Evolutionary conservation across 1,284 basidiomycete genomes (phyloP).

Genomic region (Porphyrellus sp.): DNA sequence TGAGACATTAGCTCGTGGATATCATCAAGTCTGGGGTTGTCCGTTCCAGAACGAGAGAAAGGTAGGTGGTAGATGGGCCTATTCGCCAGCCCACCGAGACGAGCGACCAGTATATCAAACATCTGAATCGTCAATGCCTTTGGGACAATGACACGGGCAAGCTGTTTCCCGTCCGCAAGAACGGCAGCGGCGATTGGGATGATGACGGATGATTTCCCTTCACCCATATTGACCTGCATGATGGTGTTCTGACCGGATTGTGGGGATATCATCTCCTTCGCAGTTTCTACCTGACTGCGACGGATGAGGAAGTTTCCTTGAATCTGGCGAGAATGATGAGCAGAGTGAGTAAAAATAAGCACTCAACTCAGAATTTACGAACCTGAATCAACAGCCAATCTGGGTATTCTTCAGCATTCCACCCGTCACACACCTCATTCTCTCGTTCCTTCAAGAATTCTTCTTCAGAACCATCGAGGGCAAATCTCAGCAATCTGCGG

Average conservation of each 20-base stretch:
- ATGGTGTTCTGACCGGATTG: neutral
- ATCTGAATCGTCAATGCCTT: neutral
- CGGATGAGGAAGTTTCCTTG: neutral
- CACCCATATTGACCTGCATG: neutral
- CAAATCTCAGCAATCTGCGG: neutral
- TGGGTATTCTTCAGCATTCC: neutral
- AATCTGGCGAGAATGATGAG: neutral
- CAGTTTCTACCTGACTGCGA: neutral
- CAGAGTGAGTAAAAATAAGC: neutral
- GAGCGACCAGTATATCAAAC: neutral
- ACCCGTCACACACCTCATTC: neutral
- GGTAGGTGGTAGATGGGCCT: neutral
- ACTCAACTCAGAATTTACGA: neutral
- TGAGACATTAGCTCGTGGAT: neutral
- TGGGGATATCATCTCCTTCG: neutral
- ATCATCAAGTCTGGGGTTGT: neutral
- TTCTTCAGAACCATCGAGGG: too few relatives aligned
- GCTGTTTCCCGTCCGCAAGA: neutral
- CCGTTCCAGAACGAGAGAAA: neutral
- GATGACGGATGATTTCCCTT: neutral
- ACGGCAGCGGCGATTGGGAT: neutral
- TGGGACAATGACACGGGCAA: neutral
- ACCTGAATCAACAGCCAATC: neutral
- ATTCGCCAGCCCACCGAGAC: neutral
- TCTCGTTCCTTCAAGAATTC: too few relatives aligned